Evolutionary conservation across 495 filamentous ascomycete species (phyloP).

Genomic region (Penicillium bovifimosum): DNA sequence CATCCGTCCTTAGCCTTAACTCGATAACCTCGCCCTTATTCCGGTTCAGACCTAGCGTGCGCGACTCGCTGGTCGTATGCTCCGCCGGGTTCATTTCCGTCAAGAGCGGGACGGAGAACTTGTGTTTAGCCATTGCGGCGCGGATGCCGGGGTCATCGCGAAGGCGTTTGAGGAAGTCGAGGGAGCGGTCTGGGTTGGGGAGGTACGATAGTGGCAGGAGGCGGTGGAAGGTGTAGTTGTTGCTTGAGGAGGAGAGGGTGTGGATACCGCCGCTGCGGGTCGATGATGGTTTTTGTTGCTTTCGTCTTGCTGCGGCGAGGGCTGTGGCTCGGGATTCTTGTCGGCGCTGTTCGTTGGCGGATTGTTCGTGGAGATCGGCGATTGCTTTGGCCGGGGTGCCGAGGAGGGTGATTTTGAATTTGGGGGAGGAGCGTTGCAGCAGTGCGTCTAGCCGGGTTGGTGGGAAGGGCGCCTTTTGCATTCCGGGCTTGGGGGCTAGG

Average conservation of each 20-base stretch:
- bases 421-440: slow-evolving; percentile 46
- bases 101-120: slow-evolving; percentile 78
- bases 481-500: slow-evolving; percentile 60
- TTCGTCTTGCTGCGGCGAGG: slow-evolving; percentile 24
- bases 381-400: slow-evolving; percentile 34
- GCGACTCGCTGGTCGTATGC: slow-evolving; percentile 73
- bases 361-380: slow-evolving; percentile 35
- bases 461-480: slow-evolving; percentile 61
- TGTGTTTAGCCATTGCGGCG: slow-evolving; percentile 72
- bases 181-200: slow-evolving; percentile 60
- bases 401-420: slow-evolving; percentile 40
- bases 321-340: slow-evolving; percentile 36
- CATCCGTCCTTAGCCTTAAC: slow-evolving; percentile 82
- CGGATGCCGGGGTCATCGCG: slow-evolving; percentile 81
- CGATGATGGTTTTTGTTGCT: slow-evolving; percentile 25
- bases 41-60: slow-evolving; percentile 81
- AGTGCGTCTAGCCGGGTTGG: slow-evolving; percentile 21
- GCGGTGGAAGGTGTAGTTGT: slow-evolving; percentile 73
- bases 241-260: slow-evolving; percentile 40
- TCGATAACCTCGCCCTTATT: slow-evolving; percentile 90
- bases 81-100: slow-evolving; percentile 91
- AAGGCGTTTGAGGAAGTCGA: slow-evolving; percentile 70
- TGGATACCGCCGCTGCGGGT: slow-evolving; percentile 38
- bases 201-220: slow-evolving; percentile 75
- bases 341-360: slow-evolving; percentile 32